phyloP scores from a whole-genome alignment of 2,329 filamentous ascomycete genomes.

The Pleoardoris graminearum region DNA sequence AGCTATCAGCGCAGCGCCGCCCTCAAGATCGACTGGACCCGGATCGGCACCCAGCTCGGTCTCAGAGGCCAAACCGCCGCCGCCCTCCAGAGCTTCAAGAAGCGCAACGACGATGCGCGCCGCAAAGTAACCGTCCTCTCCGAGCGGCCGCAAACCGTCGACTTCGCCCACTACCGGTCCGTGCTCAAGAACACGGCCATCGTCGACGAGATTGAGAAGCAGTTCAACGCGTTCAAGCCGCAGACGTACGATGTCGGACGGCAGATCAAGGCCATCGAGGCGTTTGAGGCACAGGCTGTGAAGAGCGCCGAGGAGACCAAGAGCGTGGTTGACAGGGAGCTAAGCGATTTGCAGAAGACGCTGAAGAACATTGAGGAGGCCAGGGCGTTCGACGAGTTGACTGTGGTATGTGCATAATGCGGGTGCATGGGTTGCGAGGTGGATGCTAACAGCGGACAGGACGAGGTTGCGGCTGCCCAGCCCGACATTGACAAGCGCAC shows the following conservation, averaged over 20 bases:
- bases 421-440: constrained; percentile 6
- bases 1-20: constrained; percentile 85
- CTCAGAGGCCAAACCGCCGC: constrained; percentile 92
- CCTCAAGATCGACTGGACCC: constrained; percentile 98
- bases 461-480: constrained; percentile 91
- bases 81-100: constrained; percentile 96
- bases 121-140: constrained; percentile 85
- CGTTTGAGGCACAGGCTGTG: constrained; percentile 94
- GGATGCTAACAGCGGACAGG: constrained; percentile 57
- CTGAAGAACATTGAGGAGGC: constrained; percentile 97
- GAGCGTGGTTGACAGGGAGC: constrained; percentile 90
- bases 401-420: constrained; percentile 73
- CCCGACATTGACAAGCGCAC: constrained; percentile 99
- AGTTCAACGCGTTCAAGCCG: constrained; percentile 90
- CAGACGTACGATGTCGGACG: constrained; percentile 87
- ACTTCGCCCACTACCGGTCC: constrained; percentile 91
- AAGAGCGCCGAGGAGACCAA: constrained; percentile 98
- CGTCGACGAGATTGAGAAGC: constrained; percentile 95
- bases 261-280: constrained; percentile 97
- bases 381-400: constrained; percentile 93
- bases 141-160: constrained; percentile 82
- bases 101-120: constrained; percentile 98
- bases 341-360: constrained; percentile 91
- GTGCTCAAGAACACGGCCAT: constrained; percentile 95
- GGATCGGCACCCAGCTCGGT: constrained; percentile 90